These are phyloP conservation scores for Blastobotrys parvus DNA, from an alignment of 805 yeast genomes.

Conservation along the genomic window DNA sequence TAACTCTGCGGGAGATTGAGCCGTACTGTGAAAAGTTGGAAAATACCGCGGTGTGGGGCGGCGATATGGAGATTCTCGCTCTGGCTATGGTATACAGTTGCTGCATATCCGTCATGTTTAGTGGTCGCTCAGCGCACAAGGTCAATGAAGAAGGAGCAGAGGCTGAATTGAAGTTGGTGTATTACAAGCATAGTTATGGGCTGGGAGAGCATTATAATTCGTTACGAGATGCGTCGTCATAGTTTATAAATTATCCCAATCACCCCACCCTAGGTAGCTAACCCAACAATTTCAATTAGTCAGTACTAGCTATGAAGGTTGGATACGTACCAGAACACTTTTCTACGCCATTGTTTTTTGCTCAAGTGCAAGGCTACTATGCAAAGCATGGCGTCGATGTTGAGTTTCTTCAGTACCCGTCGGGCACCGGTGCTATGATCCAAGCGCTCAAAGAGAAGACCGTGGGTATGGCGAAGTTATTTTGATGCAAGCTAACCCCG, in stretches of 20 bases:
- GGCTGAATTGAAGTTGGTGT: constrained; percentile 57
- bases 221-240: constrained; percentile 26
- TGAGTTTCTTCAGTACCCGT: constrained; percentile 59
- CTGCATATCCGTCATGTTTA: constrained; percentile 68
- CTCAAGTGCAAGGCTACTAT: constrained; percentile 51
- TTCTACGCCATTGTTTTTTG: constrained; percentile 76
- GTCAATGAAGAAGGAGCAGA: constrained; percentile 52
- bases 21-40: constrained; percentile 62
- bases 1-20: constrained; percentile 53
- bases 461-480: constrained; percentile 39
- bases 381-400: constrained; percentile 42
- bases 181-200: constrained; percentile 77
- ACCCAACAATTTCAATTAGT: background rate
- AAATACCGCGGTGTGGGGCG: constrained; percentile 91
- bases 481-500: constrained; percentile 1
- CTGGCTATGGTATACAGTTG: constrained; percentile 61
- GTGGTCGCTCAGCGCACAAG: constrained; percentile 59
- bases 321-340: constrained; percentile 92
- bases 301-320: constrained; percentile 28
- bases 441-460: constrained; percentile 55
- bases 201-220: constrained; percentile 96
- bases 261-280: background rate
- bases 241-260: background rate
- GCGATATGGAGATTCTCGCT: constrained; percentile 85
- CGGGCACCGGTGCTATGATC: constrained; percentile 85